These are phyloP conservation scores for Cyclostephanos tholiformis DNA, from an alignment of 108 stramenopile species.

Conservation along the genomic window DNA sequence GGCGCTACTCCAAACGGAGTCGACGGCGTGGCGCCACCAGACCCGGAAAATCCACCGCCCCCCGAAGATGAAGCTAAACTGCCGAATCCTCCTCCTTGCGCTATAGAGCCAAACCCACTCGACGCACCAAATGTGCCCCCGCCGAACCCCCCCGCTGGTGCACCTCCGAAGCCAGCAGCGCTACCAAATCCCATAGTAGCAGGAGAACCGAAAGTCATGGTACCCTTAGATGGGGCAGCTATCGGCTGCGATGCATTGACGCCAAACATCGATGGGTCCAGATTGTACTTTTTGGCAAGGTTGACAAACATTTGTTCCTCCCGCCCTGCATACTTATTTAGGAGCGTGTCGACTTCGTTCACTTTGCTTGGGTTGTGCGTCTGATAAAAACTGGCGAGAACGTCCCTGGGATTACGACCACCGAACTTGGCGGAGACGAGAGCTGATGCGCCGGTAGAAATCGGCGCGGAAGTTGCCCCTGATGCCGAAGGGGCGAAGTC, in stretches of 20 bases:
- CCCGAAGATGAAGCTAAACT: conserved; percentile 39
- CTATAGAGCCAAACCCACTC: conserved; percentile 37
- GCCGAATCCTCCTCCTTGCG: conserved; percentile 40
- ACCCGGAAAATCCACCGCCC: conserved; percentile 39
- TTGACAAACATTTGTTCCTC: conserved; percentile 84
- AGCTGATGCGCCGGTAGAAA: background rate
- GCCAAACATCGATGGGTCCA: conserved; percentile 79
- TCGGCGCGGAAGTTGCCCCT: background rate
- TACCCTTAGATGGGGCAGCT: conserved; percentile 12
- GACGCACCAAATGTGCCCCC: conserved; percentile 24
- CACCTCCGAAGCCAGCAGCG: conserved; percentile 46
- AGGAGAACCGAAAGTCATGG: conserved; percentile 37
- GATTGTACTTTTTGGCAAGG: conserved; percentile 83
- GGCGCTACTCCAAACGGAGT: conserved; percentile 10
- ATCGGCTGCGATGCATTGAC: conserved; percentile 42
- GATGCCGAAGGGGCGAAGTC: background rate
- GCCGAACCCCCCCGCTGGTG: conserved; percentile 59
- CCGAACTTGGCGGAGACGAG: conserved; percentile 33
- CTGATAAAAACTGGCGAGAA: conserved; percentile 77
- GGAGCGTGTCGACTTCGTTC: conserved; percentile 74
- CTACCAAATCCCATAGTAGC: conserved; percentile 21
- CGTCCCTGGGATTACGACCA: conserved; percentile 64
- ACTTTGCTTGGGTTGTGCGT: conserved; percentile 78
- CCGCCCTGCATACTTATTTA: conserved; percentile 79
- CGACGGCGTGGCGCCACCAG: conserved; percentile 20